Base-by-base conservation (phyloP, 768 basidiomycete species). In the Termitomyces sp. region DNA sequence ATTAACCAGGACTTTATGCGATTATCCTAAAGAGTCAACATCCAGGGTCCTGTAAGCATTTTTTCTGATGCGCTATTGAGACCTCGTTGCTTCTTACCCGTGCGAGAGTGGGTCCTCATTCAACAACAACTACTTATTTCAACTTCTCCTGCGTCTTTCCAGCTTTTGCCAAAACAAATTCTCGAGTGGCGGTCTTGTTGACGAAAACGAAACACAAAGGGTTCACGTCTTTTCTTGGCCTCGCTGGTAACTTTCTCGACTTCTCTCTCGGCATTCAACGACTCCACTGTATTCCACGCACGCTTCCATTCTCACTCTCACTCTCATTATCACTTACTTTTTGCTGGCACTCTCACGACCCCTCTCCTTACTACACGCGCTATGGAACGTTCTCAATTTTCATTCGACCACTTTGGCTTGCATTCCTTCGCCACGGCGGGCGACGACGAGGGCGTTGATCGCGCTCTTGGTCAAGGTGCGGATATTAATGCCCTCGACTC, bases 401-500 rank as follows among this genome's bases (percentile, higher is more conserved):
- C 70, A 51, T 67, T 73, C 62, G 72, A 75, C 54, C 74, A 75
- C 61, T 70, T 68, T 64, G 75, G 70, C 41, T 73, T 86, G 54
- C 83, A 86, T 62, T 72, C 71, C 50, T 85, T 83, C 37, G 86
- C 86, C 47, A 77, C 81, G 24, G 72, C 71, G 48, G 89, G 86
- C 50, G 80, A 84, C 65, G 76, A 81, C 46, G 70, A 77, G 33
- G 83, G 78, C 46, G 78, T 89, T 18, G 75, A 71, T 22, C 76
- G 73, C 53, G 81, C 84, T 45, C 75, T 91, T 57, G 73, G 74
- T 8, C 70, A 76, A 41, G 88, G 86, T 44, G 87, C 87, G 8
- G 86, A 89, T 69, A 78, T 90, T 54, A 90, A 91, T 66, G 79
- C 81, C 44, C 73, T 82, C 49, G 88, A 89, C 70, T 70, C 72